Conservation (phyloP, 805 yeast genomes). For the Maudiozyma turicensis region DNA sequence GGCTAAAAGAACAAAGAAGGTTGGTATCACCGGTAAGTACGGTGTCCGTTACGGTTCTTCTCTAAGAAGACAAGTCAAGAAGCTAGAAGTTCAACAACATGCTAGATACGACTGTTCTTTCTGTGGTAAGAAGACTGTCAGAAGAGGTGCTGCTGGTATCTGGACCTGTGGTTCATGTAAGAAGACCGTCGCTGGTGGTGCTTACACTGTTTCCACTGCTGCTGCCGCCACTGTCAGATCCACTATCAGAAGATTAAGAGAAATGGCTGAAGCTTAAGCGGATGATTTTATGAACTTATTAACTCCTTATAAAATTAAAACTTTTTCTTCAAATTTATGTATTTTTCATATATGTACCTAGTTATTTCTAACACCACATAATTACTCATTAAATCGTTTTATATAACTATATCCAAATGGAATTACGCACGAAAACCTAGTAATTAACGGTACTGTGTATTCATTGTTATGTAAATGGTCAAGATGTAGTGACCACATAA, state of each 20-base stretch:
- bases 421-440: too few species aligned
- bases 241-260: constrained; percentile 99
- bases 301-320: neutral
- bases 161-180: constrained; percentile 94
- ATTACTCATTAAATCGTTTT: neutral
- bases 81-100: constrained; percentile 98
- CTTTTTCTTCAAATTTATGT: neutral
- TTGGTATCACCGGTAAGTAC: constrained; percentile 99
- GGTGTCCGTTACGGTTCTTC: constrained; percentile 99
- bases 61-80: constrained; percentile 98
- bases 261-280: constrained; percentile 94
- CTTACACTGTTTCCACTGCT: constrained; percentile 97
- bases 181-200: constrained; percentile 99
- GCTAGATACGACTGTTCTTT: constrained; percentile 97
- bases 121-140: constrained; percentile 99
- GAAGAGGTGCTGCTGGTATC: constrained; percentile 97
- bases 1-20: constrained; percentile 99
- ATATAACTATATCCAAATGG: neutral
- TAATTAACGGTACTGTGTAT: too few species aligned
- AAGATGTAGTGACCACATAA: too few species aligned
- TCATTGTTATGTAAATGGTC: too few species aligned
- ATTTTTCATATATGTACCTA: neutral
- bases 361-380: neutral
- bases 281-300: neutral
- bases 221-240: constrained; percentile 99